Evolutionary conservation across 768 basidiomycete species (phyloP), one percentile per base, ranked within the genome.

Genomic region (Kwoniella sp.): DNA sequence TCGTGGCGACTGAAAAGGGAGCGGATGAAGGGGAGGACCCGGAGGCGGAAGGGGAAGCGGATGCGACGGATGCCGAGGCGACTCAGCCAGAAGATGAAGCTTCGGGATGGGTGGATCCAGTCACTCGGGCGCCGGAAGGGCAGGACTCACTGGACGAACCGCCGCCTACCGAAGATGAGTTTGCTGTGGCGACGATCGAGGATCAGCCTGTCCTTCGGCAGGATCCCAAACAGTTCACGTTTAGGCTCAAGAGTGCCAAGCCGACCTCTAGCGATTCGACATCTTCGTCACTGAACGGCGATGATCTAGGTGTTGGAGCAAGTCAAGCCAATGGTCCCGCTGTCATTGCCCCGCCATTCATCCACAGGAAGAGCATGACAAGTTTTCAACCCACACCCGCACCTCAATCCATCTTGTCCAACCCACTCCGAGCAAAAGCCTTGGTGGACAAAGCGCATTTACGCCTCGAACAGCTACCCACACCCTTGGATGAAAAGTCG

Each of bases 61-160:
- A 49, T 36, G 53, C 39, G 3, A 57, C 54, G 20, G 54, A 25
- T 22, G 43, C 40, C 7, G 53, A 15, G 31, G 41, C 39, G 50
- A 50, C 45, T 39, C 32, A 36, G 38, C 34, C 12, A 15, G 44
- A 28, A 39, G 36, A 37, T 11, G 27, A 20, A 19, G 50, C 46
- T 28, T 57, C 54, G 14, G 50, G 32, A 20, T 67, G 64, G 65
- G 50, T 62, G 3, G 63, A 67, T 46, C 70, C 70, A 3, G 70
- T 72, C 8, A 69, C 67, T 17, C 38, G 65, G 26, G 66, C 62
- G 10, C 62, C 63, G 15, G 44, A 53, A 27, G 47, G 52, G 22
- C 39, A 56, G 37, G 31, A 42, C 23, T 40, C 23, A 4, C 28
- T 57, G 28, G 60, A 57, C 3, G 43, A 50, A 22, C 48, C 50